These are phyloP conservation scores for Aristolochia californica DNA, from an alignment of 164 flowering plant genomes.

Conservation along the genomic window DNA sequence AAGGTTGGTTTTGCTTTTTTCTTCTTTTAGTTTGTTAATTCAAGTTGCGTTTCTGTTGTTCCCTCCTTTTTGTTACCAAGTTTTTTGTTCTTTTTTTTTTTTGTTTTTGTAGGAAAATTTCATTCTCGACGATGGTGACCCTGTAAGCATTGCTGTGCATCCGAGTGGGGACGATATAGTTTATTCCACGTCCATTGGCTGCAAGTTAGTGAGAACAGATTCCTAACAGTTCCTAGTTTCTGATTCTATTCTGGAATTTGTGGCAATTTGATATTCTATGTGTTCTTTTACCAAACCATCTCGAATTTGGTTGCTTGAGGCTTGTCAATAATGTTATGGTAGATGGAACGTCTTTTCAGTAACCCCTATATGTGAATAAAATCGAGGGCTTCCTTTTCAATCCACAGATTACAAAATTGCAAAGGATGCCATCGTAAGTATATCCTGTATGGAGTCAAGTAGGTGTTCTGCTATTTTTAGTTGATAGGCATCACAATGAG, in stretches of 20 bases:
- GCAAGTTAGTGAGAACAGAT: conserved; percentile 42
- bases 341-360: background rate
- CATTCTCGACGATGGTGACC: conserved; percentile 55
- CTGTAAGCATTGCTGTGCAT: conserved; percentile 60
- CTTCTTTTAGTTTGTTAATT: background rate
- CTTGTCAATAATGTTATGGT: background rate
- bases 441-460: too few relatives aligned
- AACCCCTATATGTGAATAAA: background rate
- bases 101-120: conserved; percentile 59
- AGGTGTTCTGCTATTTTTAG: too few relatives aligned
- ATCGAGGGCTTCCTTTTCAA: too few relatives aligned
- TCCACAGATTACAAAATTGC: too few relatives aligned
- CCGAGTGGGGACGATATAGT: conserved; percentile 77
- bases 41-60: background rate
- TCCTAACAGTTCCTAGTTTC: background rate
- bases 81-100: conserved; percentile 3
- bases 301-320: too few relatives aligned
- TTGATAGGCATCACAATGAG: too few relatives aligned
- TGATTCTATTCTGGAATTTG: background rate
- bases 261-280: too few relatives aligned
- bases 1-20: conserved; percentile 33
- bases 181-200: conserved; percentile 59
- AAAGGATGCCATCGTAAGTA: too few relatives aligned
- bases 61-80: conserved; percentile 3
- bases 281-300: too few relatives aligned